phyloP scores from a whole-genome alignment of 2,329 filamentous ascomycete species.

The Neofusicoccum umdonicola region DNA sequence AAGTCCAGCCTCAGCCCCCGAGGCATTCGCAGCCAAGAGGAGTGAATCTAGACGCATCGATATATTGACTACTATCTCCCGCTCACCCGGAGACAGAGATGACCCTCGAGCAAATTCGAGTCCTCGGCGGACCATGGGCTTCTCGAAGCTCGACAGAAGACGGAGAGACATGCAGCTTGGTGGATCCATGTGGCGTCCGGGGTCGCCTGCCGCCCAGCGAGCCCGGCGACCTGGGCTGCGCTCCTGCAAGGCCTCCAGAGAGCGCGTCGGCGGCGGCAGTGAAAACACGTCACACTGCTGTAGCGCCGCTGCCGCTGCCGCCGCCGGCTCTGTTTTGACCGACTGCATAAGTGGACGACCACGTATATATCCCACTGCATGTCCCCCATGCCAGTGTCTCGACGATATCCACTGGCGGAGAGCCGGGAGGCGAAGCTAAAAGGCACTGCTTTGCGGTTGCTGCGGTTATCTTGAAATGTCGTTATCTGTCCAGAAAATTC shows the following conservation, averaged over 20 bases:
- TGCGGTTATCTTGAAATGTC: not conserved
- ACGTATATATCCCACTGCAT: no score
- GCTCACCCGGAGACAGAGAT: no score
- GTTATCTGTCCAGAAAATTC: not conserved
- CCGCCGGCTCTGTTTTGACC: not conserved
- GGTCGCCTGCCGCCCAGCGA: not conserved
- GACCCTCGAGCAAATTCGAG: no score
- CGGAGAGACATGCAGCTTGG: not conserved
- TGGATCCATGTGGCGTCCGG: not conserved
- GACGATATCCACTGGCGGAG: no score
- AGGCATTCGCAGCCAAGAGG: no score
- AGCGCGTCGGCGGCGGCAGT: not conserved
- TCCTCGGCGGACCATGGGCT: no score
- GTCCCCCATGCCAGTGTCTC: no score
- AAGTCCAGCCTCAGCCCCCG: no score
- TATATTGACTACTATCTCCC: no score
- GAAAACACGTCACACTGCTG: not conserved
- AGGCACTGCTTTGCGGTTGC: no score
- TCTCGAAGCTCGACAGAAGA: not conserved
- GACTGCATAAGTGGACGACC: not conserved
- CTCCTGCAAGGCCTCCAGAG: not conserved
- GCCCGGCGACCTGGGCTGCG: not conserved
- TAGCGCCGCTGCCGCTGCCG: not conserved
- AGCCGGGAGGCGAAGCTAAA: no score
- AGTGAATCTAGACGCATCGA: no score